A percentile compares a stretch with the other conserved stretches of the same genome.
These are phyloP conservation scores for Kondoa subrosea DNA, from an alignment of 768 basidiomycete species.

Conservation along the genomic window DNA sequence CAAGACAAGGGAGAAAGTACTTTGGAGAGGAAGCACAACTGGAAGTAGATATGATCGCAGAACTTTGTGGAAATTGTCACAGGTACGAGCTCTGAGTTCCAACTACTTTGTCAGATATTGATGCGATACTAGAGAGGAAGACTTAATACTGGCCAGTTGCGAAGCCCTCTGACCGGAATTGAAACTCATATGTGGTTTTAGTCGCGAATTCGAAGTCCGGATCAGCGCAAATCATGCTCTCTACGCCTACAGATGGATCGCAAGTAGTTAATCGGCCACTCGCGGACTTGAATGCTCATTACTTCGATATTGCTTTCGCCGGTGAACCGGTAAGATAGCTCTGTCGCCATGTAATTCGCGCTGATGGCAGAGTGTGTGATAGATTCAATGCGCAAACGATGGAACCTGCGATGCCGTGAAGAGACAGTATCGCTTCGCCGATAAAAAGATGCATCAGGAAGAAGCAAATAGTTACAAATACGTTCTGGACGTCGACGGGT, in stretches of 20 bases:
- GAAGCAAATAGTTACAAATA: slow-evolving; percentile 28
- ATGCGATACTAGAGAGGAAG: neutral
- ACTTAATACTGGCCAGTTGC: too few species aligned
- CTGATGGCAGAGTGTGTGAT: too few species aligned
- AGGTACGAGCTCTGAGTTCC: slow-evolving; percentile 6
- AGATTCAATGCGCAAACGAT: slow-evolving; percentile 25
- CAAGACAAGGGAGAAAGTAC: slow-evolving; percentile 33
- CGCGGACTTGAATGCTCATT: slow-evolving; percentile 10
- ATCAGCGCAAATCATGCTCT: neutral
- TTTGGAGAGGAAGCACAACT: slow-evolving; percentile 37
- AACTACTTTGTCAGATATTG: neutral
- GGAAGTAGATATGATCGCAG: slow-evolving; percentile 26
- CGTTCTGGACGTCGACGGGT: slow-evolving; percentile 26
- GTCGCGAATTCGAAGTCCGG: neutral
- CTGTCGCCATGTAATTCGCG: too few species aligned
- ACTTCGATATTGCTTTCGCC: slow-evolving; percentile 25
- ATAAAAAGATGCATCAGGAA: slow-evolving; percentile 14
- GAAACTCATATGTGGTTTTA: too few species aligned
- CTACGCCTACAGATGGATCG: slow-evolving; percentile 4
- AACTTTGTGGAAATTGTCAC: slow-evolving; percentile 23
- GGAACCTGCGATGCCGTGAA: slow-evolving; percentile 20
- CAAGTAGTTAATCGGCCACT: slow-evolving; percentile 3
- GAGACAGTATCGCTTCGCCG: slow-evolving; percentile 18
- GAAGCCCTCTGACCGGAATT: too few species aligned
- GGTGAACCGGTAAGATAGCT: too few species aligned